Evolutionary conservation across 306 rosid genomes (phyloP), one percentile per base, ranked within the genome.

Genomic region (Rubus idaeus): DNA sequence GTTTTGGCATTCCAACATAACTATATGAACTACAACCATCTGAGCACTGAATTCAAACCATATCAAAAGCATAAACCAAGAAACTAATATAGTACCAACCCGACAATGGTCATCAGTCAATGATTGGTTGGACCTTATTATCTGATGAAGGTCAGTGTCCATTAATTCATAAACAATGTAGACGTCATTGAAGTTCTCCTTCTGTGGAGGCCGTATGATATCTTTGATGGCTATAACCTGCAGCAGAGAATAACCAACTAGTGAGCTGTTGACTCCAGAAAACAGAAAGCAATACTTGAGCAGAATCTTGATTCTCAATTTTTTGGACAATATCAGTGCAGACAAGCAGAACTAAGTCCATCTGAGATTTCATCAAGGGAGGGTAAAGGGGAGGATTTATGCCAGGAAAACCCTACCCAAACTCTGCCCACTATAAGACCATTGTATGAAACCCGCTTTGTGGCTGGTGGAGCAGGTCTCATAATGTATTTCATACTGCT

Each of bases 71-170:
- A 77, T 39, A 53, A 69, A 64, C 41, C 42, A 66, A 74, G 56
- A 78, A 62, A 66, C 12, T 61, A 79, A 77, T 37, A 37, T 71
- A 75, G 80, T 80, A 58, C 93, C 44, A 74, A 94, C 98, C 93
- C 97, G 97, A 81, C 96, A 94, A 91, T 94, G 98, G 77, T 94
- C 98, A 78, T 94, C 98, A 0, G 87, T 89, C 86, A 94, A 81
- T 64, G 80, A 77, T 87, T 94, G 97, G 83, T 85, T 89, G 75
- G 98, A 94, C 45, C 91, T 90, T 81, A 94, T 90, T 62, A 94
- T 94, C 86, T 94, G 97, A 84, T 91, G 93, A 68, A 95, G 90
- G 83, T 95, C 98, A 0, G 98, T 92, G 80, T 95, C 98, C 97
- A 95, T 87, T 51, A 94, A 76, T 78, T 91, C 98, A 78, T 82